Conservation (phyloP, 2,329 filamentous ascomycete genomes). For the Apiospora kogelbergensis region DNA sequence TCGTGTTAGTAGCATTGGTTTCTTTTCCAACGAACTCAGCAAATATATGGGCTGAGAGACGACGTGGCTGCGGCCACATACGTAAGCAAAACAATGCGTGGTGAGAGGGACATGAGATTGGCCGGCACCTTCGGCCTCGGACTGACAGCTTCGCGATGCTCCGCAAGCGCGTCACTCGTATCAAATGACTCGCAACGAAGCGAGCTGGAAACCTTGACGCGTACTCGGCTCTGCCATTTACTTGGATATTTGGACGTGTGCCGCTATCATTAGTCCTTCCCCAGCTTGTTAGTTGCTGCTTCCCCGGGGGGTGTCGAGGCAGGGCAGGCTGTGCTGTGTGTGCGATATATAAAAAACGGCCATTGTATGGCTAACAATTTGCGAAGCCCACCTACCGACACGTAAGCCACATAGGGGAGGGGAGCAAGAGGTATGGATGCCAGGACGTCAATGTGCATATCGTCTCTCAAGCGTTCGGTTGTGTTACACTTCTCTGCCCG, state of each 20-base stretch:
- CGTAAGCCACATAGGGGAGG: neutral
- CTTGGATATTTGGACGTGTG: neutral
- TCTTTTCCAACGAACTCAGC: neutral
- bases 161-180: slow-evolving; percentile 6
- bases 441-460: neutral
- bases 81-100: neutral
- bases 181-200: slow-evolving; percentile 1
- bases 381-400: neutral
- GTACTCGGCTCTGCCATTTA: neutral
- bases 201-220: neutral
- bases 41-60: neutral
- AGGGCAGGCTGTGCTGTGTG: neutral
- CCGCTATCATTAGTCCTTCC: neutral
- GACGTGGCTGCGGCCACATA: neutral
- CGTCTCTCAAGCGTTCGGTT: neutral
- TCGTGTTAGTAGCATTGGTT: too few relatives aligned
- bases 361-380: neutral
- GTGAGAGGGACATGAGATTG: neutral
- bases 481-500: neutral
- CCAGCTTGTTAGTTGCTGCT: neutral
- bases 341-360: neutral
- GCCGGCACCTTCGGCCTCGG: slow-evolving; percentile 3
- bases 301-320: neutral
- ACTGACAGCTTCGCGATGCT: neutral
- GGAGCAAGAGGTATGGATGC: too few relatives aligned